Conservation (phyloP, 495 filamentous ascomycete species). For the Echria macrotheca region DNA sequence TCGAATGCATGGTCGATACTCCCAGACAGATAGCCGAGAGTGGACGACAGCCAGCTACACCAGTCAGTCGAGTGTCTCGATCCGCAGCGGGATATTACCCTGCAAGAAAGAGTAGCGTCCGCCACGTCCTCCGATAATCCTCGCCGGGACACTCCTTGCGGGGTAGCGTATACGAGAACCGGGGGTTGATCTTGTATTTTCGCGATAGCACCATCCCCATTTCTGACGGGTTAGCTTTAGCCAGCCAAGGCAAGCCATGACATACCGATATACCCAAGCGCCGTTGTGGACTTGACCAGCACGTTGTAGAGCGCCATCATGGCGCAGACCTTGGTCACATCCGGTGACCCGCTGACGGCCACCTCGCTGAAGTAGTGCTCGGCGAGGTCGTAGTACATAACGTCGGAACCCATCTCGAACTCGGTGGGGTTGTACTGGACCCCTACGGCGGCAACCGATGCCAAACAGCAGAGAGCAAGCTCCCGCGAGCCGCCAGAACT, state of each 20-base stretch:
- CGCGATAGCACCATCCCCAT: constrained; percentile 21
- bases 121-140: constrained; percentile 24
- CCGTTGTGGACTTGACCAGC: constrained; percentile 23
- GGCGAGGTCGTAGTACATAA: constrained; percentile 19
- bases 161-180: constrained; percentile 1
- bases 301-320: constrained; percentile 30
- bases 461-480: constrained; percentile 20
- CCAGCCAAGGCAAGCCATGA: not conserved
- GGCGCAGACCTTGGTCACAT: constrained; percentile 29
- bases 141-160: constrained; percentile 6
- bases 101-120: constrained; percentile 26
- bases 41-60: constrained; percentile 28
- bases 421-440: constrained; percentile 22
- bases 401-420: constrained; percentile 14
- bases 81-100: constrained; percentile 5
- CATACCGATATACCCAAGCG: constrained; percentile 28
- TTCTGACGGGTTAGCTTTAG: constrained; percentile 12
- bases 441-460: constrained; percentile 22
- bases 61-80: not conserved
- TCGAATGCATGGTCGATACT: constrained; percentile 19
- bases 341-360: constrained; percentile 22
- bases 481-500: constrained; percentile 8
- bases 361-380: constrained; percentile 18
- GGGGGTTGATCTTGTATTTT: constrained; percentile 13
- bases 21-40: constrained; percentile 28